A percentile compares a stretch with the other conserved stretches of the same genome.
phyloP scores from a whole-genome alignment of 163 green algal species.

The Smithsoniella earleae region DNA sequence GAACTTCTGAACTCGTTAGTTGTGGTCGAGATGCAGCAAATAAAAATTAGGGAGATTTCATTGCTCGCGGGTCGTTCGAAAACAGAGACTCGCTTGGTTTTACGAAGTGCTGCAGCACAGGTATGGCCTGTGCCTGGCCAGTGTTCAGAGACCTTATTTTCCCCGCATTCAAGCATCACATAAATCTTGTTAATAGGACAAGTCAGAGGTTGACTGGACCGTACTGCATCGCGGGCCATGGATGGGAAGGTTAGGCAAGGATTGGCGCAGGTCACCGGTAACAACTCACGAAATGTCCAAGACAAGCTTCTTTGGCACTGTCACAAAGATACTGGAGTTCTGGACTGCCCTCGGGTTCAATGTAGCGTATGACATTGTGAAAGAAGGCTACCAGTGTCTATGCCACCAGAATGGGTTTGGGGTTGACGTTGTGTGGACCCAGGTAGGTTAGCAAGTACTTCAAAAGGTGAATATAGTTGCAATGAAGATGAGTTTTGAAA shows the following conservation, averaged over 20 bases:
- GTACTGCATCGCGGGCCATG: slow-evolving; percentile 10
- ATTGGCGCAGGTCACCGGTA: slow-evolving; percentile 1
- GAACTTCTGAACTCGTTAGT: slow-evolving; percentile 26
- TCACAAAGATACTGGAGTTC: not conserved
- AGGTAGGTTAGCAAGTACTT: not conserved
- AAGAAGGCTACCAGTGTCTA: slow-evolving; percentile 23
- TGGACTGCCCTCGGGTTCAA: slow-evolving; percentile 14
- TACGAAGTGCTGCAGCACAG: not conserved
- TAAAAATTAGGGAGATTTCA: slow-evolving; percentile 15
- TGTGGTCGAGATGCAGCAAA: slow-evolving; percentile 1
- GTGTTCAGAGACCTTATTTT: not conserved
- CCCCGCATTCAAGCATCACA: not conserved
- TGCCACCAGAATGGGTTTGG: slow-evolving; percentile 24
- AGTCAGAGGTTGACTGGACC: not conserved
- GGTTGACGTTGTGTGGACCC: slow-evolving; percentile 7
- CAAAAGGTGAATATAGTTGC: no score
- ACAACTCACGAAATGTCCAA: slow-evolving; percentile 16
- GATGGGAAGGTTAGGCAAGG: slow-evolving; percentile 1
- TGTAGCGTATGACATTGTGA: slow-evolving; percentile 19
- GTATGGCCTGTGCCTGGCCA: not conserved
- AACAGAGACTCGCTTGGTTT: not conserved
- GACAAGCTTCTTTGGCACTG: not conserved
- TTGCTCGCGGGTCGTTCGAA: not conserved
- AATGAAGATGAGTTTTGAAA: no score
- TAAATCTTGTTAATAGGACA: not conserved